phyloP scores from a whole-genome alignment of 805 yeast species.

The Ogataea saltuana region DNA sequence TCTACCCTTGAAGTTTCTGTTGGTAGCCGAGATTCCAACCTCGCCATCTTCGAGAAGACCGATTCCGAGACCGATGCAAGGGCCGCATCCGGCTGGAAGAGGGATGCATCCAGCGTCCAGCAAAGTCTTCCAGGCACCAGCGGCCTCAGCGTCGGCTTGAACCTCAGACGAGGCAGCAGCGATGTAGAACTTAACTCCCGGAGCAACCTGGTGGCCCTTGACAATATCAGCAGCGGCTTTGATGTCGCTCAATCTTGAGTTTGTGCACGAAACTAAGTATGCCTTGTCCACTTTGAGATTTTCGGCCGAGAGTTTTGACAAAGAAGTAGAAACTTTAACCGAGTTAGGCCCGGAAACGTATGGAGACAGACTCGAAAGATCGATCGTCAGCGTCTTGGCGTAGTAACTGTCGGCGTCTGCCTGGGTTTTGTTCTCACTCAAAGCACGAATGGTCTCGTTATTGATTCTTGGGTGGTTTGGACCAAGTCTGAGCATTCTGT shows the following conservation, averaged over 20 bases:
- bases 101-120: conserved; percentile 93
- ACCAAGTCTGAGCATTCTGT: conserved; percentile 48
- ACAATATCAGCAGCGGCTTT: conserved; percentile 92
- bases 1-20: conserved; percentile 98
- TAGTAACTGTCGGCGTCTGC: conserved; percentile 82
- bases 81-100: conserved; percentile 98
- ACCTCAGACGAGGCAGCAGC: conserved; percentile 97
- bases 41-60: conserved; percentile 95
- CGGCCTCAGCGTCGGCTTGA: conserved; percentile 85
- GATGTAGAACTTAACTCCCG: conserved; percentile 90
- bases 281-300: conserved; percentile 87
- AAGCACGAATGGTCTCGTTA: conserved; percentile 51
- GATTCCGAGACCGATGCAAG: conserved; percentile 96
- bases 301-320: conserved; percentile 70
- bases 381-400: conserved; percentile 84
- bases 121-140: conserved; percentile 90
- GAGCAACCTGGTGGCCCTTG: conserved; percentile 78
- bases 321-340: conserved; percentile 84
- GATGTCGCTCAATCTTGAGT: conserved; percentile 89
- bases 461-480: conserved; percentile 80
- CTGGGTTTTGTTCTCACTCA: conserved; percentile 42
- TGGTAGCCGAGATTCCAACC: conserved; percentile 97
- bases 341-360: conserved; percentile 96
- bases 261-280: conserved; percentile 96
- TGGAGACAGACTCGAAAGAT: conserved; percentile 79